Evolutionary conservation across 352 stramenopile species (phyloP), one percentile per base, ranked within the genome.

Genomic region (Blastocystis sp.): DNA sequence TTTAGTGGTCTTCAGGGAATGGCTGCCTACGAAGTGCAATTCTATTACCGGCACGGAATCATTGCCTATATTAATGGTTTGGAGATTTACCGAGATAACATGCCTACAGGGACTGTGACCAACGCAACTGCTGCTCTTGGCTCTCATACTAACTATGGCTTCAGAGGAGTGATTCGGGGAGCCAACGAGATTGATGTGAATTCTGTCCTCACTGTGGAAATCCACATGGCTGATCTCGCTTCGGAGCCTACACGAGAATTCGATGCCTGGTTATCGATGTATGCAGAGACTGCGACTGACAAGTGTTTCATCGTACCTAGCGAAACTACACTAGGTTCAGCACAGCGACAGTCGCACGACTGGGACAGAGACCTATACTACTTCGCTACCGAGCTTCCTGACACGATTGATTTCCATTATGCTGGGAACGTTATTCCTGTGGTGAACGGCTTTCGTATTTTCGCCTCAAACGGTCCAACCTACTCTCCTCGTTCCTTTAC

Each of bases 81-180:
- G 30, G 76, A 88, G 54, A 64, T 88, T 26, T 88, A 79, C n/a
- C 63, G 76, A 88, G 76, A 73, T 56, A 81, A 81, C 30, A 88
- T 88, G 76, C 18, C 64, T 20, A 39, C 34, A 75, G 64, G 64
- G 0, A 43, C n/a, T 1, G 64, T 75, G 11, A 53, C n/a, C 26
- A 20, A 20, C 24, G 37, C 18, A 8, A 75, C 64, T 53, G 45
- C 37, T 47, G 64, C 64, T 39, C 24, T 37, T 47, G 45, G 45
- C 6, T 39, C 45, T 75, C 18, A 75, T 39, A 13, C 64, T 41
- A 47, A 43, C 26, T 75, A 75, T 39, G 20, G n/a, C 0, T 75
- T 53, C 24, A 4, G 24, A 6, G 64, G 64, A 53, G 64, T 75
- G 6, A 75, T 75, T 75, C 64, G 64, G 0, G 45, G 45, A 53